Base-by-base conservation (phyloP, 306 rosid genomes). In the Senna siamea region DNA sequence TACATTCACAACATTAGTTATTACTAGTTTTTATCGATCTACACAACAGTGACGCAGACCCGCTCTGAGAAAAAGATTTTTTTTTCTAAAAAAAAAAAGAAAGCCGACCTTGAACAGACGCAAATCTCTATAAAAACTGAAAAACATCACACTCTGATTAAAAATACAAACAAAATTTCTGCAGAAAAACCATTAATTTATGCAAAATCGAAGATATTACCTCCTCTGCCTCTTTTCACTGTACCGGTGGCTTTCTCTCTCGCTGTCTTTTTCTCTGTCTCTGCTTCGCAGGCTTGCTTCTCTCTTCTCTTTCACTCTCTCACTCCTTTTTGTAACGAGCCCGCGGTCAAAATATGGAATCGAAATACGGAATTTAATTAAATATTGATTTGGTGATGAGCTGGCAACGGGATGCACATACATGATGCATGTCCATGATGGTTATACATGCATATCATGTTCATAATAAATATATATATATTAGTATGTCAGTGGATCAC, bases 41-140 rank as follows among this genome's bases (percentile, higher is more conserved):
- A 62, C 66, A 72, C 66, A 38, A 69, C 62, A 19, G 70, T 46
- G 56, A 76, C 26, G 57, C 32, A 41, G 46, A 58, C 54, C 41
- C 5, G 20, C 34, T 1, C 9, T 11, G 9, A 57, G 0, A 18
- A 32, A 14, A 6, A 9, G 3, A 0, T 2, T 15, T 32, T 32
- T 5, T 5, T 32, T 32, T 32, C 5, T n/a, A n/a, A n/a, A n/a
- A n/a, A n/a, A 20, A 75, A 35, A 62, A 38, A 70, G 56, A 30
- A 48, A 38, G 67, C 66, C 78, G 78, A 75, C 82, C 62, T 23
- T 52, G 26, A 59, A 60, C 70, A 55, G 63, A 67, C 88, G 80
- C 88, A 84, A 87, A 89, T 85, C 87, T 89, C 91, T 23, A 87
- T 77, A 44, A 78, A 73, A n/a, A n/a, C n/a, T n/a, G n/a, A n/a